These are phyloP conservation scores for Ceratopteris richardii DNA, from an alignment of 75 land plant species.

Conservation along the genomic window DNA sequence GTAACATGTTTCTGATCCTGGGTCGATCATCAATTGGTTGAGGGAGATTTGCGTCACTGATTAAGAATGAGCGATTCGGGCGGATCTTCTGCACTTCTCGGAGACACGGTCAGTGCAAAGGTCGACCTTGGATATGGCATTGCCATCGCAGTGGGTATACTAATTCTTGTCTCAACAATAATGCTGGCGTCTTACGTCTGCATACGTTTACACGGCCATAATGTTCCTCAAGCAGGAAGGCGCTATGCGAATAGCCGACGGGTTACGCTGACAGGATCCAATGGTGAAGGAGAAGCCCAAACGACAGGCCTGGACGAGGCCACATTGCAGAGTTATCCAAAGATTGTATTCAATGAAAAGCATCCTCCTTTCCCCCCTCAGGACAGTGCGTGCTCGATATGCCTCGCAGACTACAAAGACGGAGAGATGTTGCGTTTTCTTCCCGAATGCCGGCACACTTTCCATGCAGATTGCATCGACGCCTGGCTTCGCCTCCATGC, in stretches of 20 bases:
- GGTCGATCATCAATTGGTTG: no score
- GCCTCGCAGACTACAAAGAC: conserved; percentile 63
- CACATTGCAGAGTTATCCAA: conserved; percentile 71
- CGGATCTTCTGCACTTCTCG: no score
- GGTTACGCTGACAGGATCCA: conserved; percentile 1
- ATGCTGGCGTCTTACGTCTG: conserved; percentile 49
- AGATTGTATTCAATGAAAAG: conserved; percentile 45
- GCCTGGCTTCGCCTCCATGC: conserved; percentile 70
- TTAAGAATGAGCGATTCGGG: no score
- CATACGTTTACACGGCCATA: conserved; percentile 23
- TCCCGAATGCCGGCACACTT: conserved; percentile 71
- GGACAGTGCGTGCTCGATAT: conserved; percentile 53
- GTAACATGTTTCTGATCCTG: no score
- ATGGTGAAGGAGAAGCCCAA: not conserved
- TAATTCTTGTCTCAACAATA: conserved; percentile 36
- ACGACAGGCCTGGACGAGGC: conserved; percentile 53
- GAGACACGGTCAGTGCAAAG: not conserved
- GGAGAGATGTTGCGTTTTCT: conserved; percentile 45
- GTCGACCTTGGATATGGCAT: conserved; percentile 46
- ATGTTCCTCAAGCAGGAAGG: not conserved
- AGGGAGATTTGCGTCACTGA: no score
- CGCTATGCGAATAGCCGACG: not conserved
- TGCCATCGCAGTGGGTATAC: conserved; percentile 40
- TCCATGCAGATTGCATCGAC: conserved; percentile 62
- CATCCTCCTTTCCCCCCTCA: conserved; percentile 23